Percentiles rank a stretch among this genome's conserved stretches.
Conservation (phyloP, 1,284 basidiomycete genomes). For the Naganishia cerealis region DNA sequence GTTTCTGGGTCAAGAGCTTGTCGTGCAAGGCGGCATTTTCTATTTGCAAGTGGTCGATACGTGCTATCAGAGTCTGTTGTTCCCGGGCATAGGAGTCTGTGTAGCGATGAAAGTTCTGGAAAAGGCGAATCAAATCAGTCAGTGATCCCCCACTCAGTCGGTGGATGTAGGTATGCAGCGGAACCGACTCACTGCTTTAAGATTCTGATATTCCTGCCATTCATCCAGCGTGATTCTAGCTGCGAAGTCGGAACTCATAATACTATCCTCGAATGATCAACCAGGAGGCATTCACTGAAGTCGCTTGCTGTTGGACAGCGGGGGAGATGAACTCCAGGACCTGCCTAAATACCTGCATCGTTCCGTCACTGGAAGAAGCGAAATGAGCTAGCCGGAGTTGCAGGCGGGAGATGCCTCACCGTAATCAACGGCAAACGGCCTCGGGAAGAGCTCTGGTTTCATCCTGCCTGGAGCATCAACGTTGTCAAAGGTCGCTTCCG, state of each 20-base stretch:
- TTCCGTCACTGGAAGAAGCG: background rate
- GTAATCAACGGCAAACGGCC: slow-evolving; percentile 1
- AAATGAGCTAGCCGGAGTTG: background rate
- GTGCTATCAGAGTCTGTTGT: slow-evolving; percentile 16
- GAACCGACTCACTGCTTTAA: slow-evolving; percentile 17
- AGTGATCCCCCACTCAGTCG: background rate
- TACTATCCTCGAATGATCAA: background rate
- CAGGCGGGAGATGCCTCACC: slow-evolving; percentile 3
- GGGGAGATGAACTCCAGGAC: background rate
- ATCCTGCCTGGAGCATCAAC: background rate
- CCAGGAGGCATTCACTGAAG: background rate
- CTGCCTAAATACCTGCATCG: background rate
- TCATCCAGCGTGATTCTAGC: slow-evolving; percentile 24
- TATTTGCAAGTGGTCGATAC: slow-evolving; percentile 24
- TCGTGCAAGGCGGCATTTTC: slow-evolving; percentile 21
- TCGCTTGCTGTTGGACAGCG: background rate
- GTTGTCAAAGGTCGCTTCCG: slow-evolving; percentile 2
- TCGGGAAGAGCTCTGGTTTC: background rate
- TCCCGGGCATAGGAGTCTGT: slow-evolving; percentile 10
- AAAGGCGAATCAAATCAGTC: background rate
- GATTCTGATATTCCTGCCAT: slow-evolving; percentile 25
- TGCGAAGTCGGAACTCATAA: slow-evolving; percentile 7
- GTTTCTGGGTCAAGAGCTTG: slow-evolving; percentile 22
- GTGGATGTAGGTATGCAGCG: background rate
- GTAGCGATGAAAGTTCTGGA: slow-evolving; percentile 22